Base-by-base conservation (phyloP, 768 basidiomycete species). In the Auriscalpium vulgare region DNA sequence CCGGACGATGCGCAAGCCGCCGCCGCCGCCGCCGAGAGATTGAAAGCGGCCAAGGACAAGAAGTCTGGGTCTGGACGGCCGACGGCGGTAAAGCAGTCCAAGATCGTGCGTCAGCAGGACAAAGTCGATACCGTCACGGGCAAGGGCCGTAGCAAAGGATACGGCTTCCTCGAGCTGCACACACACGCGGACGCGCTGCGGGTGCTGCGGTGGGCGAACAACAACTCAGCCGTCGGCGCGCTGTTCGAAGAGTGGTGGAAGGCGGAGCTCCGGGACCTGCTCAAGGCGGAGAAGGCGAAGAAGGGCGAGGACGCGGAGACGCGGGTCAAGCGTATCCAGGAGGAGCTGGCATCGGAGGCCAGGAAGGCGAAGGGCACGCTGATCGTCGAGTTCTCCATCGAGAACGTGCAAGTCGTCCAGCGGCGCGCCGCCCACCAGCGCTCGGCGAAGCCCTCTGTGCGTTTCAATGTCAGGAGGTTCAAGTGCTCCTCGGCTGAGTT, bases 361-460 rank as follows among this genome's bases (percentile, higher is more conserved):
- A 80, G 75, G 40, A 73, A 74, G 16, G 59, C 63, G 21, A 73
- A 62, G 56, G 78, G 78, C 14, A 75, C 82, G 5, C 69, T 97
- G 58, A 86, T 95, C 63, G 83, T 93, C n/a, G 95, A 98, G 72
- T 97, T 97, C 70, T 94, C 92, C 43, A 92, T 97, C 51, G 94
- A 97, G 74, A 97, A 97, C 65, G 74, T 91, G 17, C 88, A 93
- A 71, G 91, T 95, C 35, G 85, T 94, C 40, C 87, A 88, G 60
- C 75, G 91, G 55, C 76, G 93, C 63, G 76, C 78, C 40, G 78
- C 81, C 2, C 75, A 74, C 54, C 78, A 75, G 58, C 72, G 75
- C 52, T 76, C 72, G 46, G 75, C 71, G 50, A 54, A 58, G 45
- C 63, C 60, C 48, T 65, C 57, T 37, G 61, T 60, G 52, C 69